A percentile compares a stretch with the other conserved stretches of the same genome.
These are phyloP conservation scores for Entrophospora sp. DNA, from an alignment of 192 early-diverging fungal species.

Conservation along the genomic window DNA sequence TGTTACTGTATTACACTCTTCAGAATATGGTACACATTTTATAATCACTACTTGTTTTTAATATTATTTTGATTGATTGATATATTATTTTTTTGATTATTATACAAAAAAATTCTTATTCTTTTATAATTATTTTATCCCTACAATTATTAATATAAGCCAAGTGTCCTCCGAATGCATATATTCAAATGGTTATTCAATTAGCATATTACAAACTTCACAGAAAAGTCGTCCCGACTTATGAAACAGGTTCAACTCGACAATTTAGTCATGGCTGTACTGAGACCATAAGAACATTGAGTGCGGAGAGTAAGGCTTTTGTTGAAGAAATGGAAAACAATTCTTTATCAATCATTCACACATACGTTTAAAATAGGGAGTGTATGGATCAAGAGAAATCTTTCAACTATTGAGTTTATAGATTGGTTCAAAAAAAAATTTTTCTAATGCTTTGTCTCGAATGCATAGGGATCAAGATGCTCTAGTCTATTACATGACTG, in stretches of 20 bases:
- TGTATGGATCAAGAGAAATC: too few relatives aligned
- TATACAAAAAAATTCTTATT: not conserved
- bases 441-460: too few relatives aligned
- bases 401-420: too few relatives aligned
- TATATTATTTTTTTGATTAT: too few relatives aligned
- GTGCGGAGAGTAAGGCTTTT: slow-evolving; percentile 67
- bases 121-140: not conserved
- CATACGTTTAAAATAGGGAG: too few relatives aligned
- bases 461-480: too few relatives aligned
- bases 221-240: slow-evolving; percentile 69
- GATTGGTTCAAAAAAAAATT: too few relatives aligned
- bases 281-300: slow-evolving; percentile 82
- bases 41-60: too few relatives aligned
- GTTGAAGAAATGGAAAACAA: slow-evolving; percentile 86
- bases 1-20: slow-evolving; percentile 51
- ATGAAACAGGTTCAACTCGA: slow-evolving; percentile 88
- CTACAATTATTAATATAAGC: slow-evolving; percentile 22
- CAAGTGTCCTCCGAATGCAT: slow-evolving; percentile 63
- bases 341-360: too few relatives aligned
- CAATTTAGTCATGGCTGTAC: slow-evolving; percentile 92
- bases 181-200: slow-evolving; percentile 90
- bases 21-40: slow-evolving; percentile 62
- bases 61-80: too few relatives aligned
- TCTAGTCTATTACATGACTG: too few relatives aligned
- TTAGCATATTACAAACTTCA: slow-evolving; percentile 91